Base-by-base conservation (phyloP, 1,284 basidiomycete species). In the Paramarasmius palmivorus region DNA sequence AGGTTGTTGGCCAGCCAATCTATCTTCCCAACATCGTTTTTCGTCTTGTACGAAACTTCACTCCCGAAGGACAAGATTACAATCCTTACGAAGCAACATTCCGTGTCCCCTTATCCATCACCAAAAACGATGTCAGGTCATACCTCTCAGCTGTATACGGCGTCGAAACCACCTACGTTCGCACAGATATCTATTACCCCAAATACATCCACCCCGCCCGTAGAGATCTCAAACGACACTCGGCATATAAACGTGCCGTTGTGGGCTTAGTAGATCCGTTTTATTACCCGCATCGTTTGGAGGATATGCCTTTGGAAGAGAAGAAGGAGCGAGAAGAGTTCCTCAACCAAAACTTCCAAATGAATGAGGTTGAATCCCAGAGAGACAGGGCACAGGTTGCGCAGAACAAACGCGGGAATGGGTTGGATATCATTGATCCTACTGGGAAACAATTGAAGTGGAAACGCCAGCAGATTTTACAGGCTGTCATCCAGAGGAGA, bases 81-180 rank as follows among this genome's bases (percentile, higher is more conserved):
- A 96, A 98, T 62, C 91, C 94, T 1, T 95, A 88, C 75, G 90
- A 94, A 69, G 95, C 95, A 6, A 98, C 95, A 1, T 97, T 98
- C 78, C 90, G 93, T 54, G 82, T 97, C 39, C 84, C 90, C 1
- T 86, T 86, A 55, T 86, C 84, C 50, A 80, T 96, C 73, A 96
- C 93, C 53, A 98, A 98, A 74, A 92, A 89, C 58, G 93, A 95
- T 71, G 76, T 98, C 32, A 86, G 93, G 44, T 90, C 90, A 2
- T 96, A 97, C 70, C 83, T 98, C 26, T 73, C 74, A 35, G 79
- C 92, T 25, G 83, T 90, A 40, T 98, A 98, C 66, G 92, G 91
- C 58, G 87, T 97, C 38, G 77, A 86, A 63, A 88, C 89, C 52
- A 97, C 95, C 7, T 98, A 95, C 72, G 93, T 96, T 59, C 92